These are phyloP conservation scores for Citrus trifoliata DNA, from an alignment of 345 rosid species.

Conservation along the genomic window DNA sequence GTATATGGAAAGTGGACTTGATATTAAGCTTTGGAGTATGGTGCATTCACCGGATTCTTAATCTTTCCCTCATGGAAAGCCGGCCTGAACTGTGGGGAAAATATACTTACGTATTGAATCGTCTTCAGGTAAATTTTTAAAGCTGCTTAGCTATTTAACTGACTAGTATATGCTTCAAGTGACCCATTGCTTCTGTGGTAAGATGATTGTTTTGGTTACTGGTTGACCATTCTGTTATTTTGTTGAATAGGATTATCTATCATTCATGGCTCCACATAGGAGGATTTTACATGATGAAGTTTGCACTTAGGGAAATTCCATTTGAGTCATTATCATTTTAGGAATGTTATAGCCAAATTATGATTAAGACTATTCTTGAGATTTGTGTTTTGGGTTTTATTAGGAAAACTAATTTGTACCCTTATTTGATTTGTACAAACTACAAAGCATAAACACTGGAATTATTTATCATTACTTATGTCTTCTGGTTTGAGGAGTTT, in stretches of 20 bases:
- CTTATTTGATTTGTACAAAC: not conserved
- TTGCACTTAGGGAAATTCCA: not conserved
- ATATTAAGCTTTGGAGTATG: constrained; percentile 93
- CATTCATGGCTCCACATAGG: not conserved
- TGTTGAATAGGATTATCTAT: not conserved
- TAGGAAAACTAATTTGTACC: not conserved
- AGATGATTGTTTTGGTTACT: not conserved
- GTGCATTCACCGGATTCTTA: constrained; percentile 93
- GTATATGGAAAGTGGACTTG: constrained; percentile 80
- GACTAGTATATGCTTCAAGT: not conserved
- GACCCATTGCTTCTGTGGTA: not conserved
- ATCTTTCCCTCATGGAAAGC: constrained; percentile 91
- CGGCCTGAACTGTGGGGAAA: constrained; percentile 99
- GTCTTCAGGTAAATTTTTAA: constrained; percentile 71
- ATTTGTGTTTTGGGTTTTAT: not conserved
- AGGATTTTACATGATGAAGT: not conserved
- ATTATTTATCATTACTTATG: not conserved
- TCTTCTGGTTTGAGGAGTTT: not conserved
- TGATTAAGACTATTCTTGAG: not conserved
- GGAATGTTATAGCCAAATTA: not conserved
- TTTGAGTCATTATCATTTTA: not conserved
- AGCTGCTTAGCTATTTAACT: not conserved
- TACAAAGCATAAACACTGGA: not conserved
- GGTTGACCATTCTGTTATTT: not conserved
- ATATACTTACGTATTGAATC: constrained; percentile 91